Evolutionary conservation across 1,284 basidiomycete species (phyloP).

Genomic region (Marasmius sp.): DNA sequence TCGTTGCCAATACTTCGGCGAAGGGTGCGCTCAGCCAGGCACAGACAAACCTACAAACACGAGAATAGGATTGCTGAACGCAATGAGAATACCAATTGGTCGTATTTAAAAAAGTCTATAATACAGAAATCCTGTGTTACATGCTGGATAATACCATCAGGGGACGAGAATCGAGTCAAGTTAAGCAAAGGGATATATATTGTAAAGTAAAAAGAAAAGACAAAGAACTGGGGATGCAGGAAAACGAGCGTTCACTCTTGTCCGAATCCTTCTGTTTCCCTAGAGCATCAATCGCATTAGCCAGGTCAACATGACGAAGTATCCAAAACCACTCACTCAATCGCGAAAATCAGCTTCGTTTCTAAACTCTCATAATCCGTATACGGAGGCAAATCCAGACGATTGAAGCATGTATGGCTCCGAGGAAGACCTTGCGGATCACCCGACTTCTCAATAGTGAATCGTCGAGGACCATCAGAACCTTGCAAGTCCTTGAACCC

Average conservation of each 20-base stretch:
- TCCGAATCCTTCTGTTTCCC: slow-evolving; percentile 65
- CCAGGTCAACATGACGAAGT: slow-evolving; percentile 5
- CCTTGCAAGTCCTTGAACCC: slow-evolving; percentile 99
- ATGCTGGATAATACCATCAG: not conserved
- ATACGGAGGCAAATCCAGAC: slow-evolving; percentile 90
- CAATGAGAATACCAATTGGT: no score
- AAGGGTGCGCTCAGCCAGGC: no score
- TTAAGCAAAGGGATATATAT: not conserved
- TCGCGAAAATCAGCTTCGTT: slow-evolving; percentile 86
- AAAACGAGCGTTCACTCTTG: slow-evolving; percentile 34
- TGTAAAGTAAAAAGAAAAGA: not conserved
- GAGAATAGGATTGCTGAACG: no score
- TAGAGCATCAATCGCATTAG: slow-evolving; percentile 21
- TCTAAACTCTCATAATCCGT: slow-evolving; percentile 88
- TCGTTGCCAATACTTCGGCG: no score
- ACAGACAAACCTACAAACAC: no score
- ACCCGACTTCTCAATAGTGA: slow-evolving; percentile 96
- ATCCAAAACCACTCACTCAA: slow-evolving; percentile 62
- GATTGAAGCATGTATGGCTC: slow-evolving; percentile 91
- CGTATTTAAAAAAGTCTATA: not conserved
- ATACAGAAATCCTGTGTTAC: not conserved
- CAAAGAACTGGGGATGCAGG: not conserved
- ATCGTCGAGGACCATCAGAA: slow-evolving; percentile 91
- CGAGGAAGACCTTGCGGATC: slow-evolving; percentile 88
- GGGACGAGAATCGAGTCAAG: not conserved